Conservation (phyloP, 78 protist genomes). For the Goniomonas avonlea region DNA sequence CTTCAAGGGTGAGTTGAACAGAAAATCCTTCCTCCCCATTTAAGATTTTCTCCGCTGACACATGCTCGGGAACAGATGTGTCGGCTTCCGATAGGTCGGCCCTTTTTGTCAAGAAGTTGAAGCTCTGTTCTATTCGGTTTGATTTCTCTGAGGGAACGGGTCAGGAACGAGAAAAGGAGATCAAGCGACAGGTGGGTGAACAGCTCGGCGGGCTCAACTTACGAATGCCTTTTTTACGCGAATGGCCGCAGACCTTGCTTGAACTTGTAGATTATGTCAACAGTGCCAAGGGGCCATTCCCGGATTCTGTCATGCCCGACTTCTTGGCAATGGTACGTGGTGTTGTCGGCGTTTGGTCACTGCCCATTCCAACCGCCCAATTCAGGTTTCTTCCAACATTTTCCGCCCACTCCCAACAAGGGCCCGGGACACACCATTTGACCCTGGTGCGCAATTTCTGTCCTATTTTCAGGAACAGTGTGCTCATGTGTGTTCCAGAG, state of each 20-base stretch:
- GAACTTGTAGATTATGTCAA: constrained; percentile 76
- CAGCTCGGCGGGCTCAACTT: too few relatives aligned
- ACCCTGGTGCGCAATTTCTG: constrained; percentile 46
- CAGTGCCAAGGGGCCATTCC: constrained; percentile 39
- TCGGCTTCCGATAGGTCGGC: constrained; percentile 56
- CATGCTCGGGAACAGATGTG: constrained; percentile 34
- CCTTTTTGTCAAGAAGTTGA: constrained; percentile 59
- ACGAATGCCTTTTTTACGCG: neutral
- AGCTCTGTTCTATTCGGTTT: constrained; percentile 60
- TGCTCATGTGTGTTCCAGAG: constrained; percentile 2
- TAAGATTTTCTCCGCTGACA: neutral
- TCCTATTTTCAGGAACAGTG: neutral
- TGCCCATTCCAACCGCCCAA: too few relatives aligned
- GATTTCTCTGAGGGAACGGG: constrained; percentile 62
- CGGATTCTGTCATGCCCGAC: constrained; percentile 60
- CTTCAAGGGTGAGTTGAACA: neutral
- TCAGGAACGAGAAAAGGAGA: constrained; percentile 3
- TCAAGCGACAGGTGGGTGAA: constrained; percentile 27
- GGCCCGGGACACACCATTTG: constrained; percentile 52
- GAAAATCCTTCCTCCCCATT: neutral
- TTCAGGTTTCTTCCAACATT: constrained; percentile 66
- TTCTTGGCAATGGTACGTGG: constrained; percentile 64
- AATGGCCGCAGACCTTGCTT: constrained; percentile 43
- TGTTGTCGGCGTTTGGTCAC: neutral
- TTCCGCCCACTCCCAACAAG: constrained; percentile 78